Conservation (phyloP, 768 basidiomycete species). For the Boletus reticulatus region DNA sequence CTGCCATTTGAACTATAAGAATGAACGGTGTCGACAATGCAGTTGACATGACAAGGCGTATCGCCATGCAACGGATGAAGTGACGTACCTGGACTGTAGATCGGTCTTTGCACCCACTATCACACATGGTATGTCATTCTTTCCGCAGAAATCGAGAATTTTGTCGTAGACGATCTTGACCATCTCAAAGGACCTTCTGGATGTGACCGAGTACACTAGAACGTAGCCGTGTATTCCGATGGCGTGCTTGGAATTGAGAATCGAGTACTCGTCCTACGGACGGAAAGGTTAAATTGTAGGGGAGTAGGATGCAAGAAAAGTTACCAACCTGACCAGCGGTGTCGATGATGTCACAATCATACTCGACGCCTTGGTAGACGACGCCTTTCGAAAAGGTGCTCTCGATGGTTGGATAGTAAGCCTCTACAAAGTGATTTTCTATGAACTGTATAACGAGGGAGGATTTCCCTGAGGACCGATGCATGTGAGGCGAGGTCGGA, state of each 20-base stretch:
- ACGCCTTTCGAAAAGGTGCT: conserved; percentile 83
- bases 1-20: conserved; percentile 46
- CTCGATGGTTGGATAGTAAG: conserved; percentile 96
- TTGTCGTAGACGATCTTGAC: conserved; percentile 91
- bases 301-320: background rate
- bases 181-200: conserved; percentile 91
- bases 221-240: conserved; percentile 98
- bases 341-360: conserved; percentile 96
- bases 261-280: conserved; percentile 84
- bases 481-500: conserved; percentile 16
- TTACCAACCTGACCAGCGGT: conserved; percentile 88
- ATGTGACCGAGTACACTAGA: conserved; percentile 93
- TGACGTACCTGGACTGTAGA: conserved; percentile 67
- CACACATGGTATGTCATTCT: conserved; percentile 84
- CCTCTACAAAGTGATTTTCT: conserved; percentile 87
- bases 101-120: conserved; percentile 94
- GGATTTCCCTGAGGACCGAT: conserved; percentile 73
- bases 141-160: conserved; percentile 84
- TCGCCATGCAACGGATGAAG: conserved; percentile 3
- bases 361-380: conserved; percentile 84
- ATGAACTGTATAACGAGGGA: conserved; percentile 92
- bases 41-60: conserved; percentile 8
- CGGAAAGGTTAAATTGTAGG: conserved; percentile 4
- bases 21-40: conserved; percentile 20
- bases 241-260: conserved; percentile 90